Evolutionary conservation across 1,284 basidiomycete species (phyloP).

Genomic region (Schizopora paradoxa): DNA sequence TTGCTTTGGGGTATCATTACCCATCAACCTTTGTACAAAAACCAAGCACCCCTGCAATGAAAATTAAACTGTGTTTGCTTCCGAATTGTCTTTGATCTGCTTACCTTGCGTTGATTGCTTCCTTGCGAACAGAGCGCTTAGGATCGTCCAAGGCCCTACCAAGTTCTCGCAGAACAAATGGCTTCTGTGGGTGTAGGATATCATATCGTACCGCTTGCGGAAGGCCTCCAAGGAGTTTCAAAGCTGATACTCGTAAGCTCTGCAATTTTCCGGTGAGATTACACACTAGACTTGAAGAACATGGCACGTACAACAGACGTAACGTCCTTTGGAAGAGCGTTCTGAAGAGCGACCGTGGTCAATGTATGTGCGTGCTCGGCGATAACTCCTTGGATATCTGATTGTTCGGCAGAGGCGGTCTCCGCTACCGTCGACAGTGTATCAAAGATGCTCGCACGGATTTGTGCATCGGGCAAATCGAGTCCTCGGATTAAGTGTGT

Average conservation of each 20-base stretch:
- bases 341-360: constrained; percentile 67
- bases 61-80: neutral
- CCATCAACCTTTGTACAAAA: constrained; percentile 12
- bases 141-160: constrained; percentile 80
- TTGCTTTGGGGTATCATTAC: neutral
- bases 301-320: constrained; percentile 45
- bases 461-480: constrained; percentile 65
- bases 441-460: constrained; percentile 77
- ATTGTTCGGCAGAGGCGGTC: too few species aligned
- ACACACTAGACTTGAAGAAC: neutral
- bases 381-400: constrained; percentile 41
- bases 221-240: constrained; percentile 69
- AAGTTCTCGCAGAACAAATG: constrained; percentile 68
- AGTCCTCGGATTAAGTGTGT: constrained; percentile 86
- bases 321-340: constrained; percentile 43
- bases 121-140: constrained; percentile 71
- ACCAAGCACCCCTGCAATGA: neutral
- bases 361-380: constrained; percentile 69
- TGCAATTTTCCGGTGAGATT: constrained; percentile 27
- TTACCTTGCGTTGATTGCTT: constrained; percentile 80
- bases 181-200: constrained; percentile 70
- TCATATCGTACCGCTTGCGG: constrained; percentile 76
- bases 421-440: constrained; percentile 71
- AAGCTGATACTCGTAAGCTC: constrained; percentile 71
- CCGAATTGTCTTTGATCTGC: constrained; percentile 16